A percentile compares a stretch with the other conserved stretches of the same genome.
Evolutionary conservation across 768 basidiomycete species (phyloP).

Genomic region (Hirschioporus abietinus): DNA sequence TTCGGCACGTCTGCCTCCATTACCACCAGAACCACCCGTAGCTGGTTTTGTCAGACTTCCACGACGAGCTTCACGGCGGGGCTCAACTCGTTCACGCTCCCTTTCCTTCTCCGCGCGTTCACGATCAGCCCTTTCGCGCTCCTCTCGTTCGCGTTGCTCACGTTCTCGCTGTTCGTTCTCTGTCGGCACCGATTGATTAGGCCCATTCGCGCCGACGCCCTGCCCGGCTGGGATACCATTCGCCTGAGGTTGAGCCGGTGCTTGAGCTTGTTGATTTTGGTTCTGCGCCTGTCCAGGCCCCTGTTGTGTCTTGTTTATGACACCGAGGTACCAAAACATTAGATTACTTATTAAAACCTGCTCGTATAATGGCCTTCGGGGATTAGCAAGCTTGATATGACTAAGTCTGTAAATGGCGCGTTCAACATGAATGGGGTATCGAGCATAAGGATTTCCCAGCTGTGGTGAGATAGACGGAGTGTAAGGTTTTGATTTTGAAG

Average conservation of each 20-base stretch:
- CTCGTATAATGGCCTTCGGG: constrained; percentile 92
- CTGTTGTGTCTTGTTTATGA: constrained; percentile 86
- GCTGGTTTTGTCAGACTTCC: constrained; percentile 65
- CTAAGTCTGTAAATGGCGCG: constrained; percentile 95
- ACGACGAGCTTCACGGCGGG: constrained; percentile 36
- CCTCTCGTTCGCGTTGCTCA: constrained; percentile 40
- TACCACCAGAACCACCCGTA: constrained; percentile 37
- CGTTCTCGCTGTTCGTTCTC: constrained; percentile 32
- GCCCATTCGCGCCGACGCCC: constrained; percentile 30
- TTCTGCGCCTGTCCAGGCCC: constrained; percentile 23
- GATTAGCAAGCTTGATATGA: constrained; percentile 98
- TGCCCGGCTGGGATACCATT: constrained; percentile 17
- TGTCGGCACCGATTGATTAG: neutral
- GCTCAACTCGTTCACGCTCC: constrained; percentile 26
- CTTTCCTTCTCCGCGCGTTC: constrained; percentile 31
- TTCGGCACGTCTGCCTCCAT: constrained; percentile 65
- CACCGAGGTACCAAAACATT: constrained; percentile 99
- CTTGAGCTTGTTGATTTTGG: constrained; percentile 12
- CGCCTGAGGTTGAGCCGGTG: constrained; percentile 11
- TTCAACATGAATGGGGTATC: constrained; percentile 98
- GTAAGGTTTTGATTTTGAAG: constrained; percentile 70
- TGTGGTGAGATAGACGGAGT: constrained; percentile 60
- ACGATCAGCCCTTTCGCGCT: constrained; percentile 32
- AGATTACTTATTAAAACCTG: constrained; percentile 90
- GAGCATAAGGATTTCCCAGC: constrained; percentile 45